Percentiles rank a stretch among this genome's conserved stretches.
phyloP scores from a whole-genome alignment of 306 rosid genomes.

The Quercus mongolica region DNA sequence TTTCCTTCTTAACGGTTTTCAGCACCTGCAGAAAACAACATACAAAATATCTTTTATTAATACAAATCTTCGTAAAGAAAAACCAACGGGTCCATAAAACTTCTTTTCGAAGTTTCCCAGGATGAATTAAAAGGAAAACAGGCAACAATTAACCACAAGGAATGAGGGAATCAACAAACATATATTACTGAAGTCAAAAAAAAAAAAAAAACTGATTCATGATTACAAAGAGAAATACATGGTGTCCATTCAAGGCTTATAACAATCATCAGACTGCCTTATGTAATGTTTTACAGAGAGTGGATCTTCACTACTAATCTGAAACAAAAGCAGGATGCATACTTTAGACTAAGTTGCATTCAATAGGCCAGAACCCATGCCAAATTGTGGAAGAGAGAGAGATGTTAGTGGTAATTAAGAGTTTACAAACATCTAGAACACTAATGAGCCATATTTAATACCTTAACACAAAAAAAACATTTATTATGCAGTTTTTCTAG shows the following conservation, averaged over 20 bases:
- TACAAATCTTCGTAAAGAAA: background rate
- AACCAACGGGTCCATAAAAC: background rate
- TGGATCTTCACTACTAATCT: background rate
- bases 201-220: background rate
- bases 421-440: background rate
- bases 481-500: background rate
- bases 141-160: background rate
- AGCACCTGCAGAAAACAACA: slow-evolving; percentile 47
- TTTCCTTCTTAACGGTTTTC: slow-evolving; percentile 38
- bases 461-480: background rate
- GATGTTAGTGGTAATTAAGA: background rate
- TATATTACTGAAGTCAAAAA: background rate
- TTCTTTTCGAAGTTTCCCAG: background rate
- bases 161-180: background rate
- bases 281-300: background rate
- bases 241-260: background rate
- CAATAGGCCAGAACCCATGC: background rate
- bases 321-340: background rate
- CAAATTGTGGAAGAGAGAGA: background rate
- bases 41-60: background rate
- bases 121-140: background rate
- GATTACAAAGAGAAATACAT: background rate
- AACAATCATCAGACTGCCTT: background rate
- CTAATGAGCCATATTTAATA: background rate
- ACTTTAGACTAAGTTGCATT: background rate